A percentile compares a stretch with the other conserved stretches of the same genome.
Conservation (phyloP, 495 filamentous ascomycete genomes). For the Penicillium chermesinum region DNA sequence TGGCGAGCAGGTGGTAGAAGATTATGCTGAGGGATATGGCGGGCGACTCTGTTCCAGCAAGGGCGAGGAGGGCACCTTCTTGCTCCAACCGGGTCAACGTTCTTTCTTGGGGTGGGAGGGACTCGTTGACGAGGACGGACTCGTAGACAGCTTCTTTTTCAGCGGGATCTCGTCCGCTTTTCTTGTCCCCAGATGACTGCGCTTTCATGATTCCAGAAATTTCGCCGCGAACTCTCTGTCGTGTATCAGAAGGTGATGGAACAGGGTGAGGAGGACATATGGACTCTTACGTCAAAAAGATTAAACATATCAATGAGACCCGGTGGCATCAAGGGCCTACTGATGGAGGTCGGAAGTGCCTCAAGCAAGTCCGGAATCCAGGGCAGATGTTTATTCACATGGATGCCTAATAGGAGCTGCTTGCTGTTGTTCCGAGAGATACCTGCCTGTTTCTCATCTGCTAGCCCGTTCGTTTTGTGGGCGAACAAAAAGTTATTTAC, state of each 20-base stretch:
- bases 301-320: slow-evolving; percentile 34
- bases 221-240: slow-evolving; percentile 32
- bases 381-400: slow-evolving; percentile 39
- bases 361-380: slow-evolving; percentile 36
- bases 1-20: slow-evolving; percentile 33
- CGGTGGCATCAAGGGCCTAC: slow-evolving; percentile 35
- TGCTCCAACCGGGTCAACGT: slow-evolving; percentile 32
- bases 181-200: slow-evolving; percentile 22
- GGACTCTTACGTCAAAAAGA: slow-evolving; percentile 29
- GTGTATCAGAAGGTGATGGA: slow-evolving; percentile 11
- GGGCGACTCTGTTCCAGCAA: slow-evolving; percentile 34
- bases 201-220: slow-evolving; percentile 26
- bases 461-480: slow-evolving; percentile 29
- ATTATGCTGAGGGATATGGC: slow-evolving; percentile 21
- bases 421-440: slow-evolving; percentile 29
- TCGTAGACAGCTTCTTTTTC: slow-evolving; percentile 30
- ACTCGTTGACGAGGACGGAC: slow-evolving; percentile 29
- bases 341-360: slow-evolving; percentile 30
- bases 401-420: slow-evolving; percentile 30
- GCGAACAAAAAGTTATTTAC: slow-evolving; percentile 35
- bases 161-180: slow-evolving; percentile 12
- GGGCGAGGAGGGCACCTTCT: slow-evolving; percentile 30
- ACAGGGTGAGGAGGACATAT: neutral
- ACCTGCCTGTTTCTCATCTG: slow-evolving; percentile 28
- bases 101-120: slow-evolving; percentile 30